Evolutionary conservation across 2,329 filamentous ascomycete genomes (phyloP).

Genomic region (Cytospora piceae): DNA sequence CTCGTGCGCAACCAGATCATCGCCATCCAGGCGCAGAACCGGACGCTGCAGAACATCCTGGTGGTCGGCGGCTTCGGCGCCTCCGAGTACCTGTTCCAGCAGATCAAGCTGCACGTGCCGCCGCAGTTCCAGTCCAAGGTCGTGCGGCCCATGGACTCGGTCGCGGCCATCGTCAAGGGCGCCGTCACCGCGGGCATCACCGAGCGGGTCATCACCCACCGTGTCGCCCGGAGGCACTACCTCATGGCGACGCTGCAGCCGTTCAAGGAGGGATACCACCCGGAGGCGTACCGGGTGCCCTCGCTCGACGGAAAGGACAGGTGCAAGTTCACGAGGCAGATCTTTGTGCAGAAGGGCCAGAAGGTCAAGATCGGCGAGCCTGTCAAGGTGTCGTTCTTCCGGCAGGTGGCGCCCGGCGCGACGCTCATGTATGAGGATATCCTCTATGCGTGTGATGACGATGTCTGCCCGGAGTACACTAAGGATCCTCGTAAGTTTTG

Average conservation of each 20-base stretch:
- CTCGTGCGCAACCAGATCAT: conserved; percentile 98
- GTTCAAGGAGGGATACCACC: conserved; percentile 98
- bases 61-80: conserved; percentile 98
- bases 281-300: conserved; percentile 95
- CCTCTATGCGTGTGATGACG: conserved; percentile 94
- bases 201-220: conserved; percentile 93
- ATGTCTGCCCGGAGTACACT: conserved; percentile 97
- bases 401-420: conserved; percentile 94
- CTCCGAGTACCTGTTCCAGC: conserved; percentile 98
- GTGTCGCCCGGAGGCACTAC: conserved; percentile 95
- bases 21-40: conserved; percentile 96
- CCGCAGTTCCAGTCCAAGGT: conserved; percentile 99
- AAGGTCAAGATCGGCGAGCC: conserved; percentile 99
- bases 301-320: conserved; percentile 95
- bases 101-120: conserved; percentile 97
- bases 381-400: conserved; percentile 98
- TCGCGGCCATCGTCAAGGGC: conserved; percentile 97
- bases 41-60: conserved; percentile 90
- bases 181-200: conserved; percentile 98
- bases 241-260: conserved; percentile 98
- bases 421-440: conserved; percentile 99
- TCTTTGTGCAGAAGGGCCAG: conserved; percentile 98
- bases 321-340: conserved; percentile 98
- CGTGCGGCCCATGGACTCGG: conserved; percentile 97
- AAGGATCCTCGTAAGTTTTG: conserved; percentile 92